These are phyloP conservation scores for Starmerella tilneyi DNA, from an alignment of 805 yeast species.

Conservation along the genomic window DNA sequence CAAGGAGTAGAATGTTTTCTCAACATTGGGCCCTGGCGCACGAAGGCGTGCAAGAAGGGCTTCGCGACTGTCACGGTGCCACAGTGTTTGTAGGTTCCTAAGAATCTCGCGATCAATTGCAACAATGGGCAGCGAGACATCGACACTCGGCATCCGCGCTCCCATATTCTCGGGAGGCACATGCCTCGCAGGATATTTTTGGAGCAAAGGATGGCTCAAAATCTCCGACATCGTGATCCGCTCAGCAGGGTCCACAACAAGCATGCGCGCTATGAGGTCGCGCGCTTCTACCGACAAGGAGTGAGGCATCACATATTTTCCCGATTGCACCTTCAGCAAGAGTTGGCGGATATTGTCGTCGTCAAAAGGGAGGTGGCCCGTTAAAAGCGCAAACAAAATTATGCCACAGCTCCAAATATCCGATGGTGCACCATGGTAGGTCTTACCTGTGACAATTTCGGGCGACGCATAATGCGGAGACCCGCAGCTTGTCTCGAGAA, in stretches of 20 bases:
- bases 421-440: slow-evolving; percentile 91
- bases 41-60: slow-evolving; percentile 45
- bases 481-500: slow-evolving; percentile 92
- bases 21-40: slow-evolving; percentile 53
- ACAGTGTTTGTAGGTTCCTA: slow-evolving; percentile 63
- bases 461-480: slow-evolving; percentile 99
- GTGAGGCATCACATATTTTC: slow-evolving; percentile 72
- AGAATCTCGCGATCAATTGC: slow-evolving; percentile 65
- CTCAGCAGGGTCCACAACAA: slow-evolving; percentile 67
- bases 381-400: slow-evolving; percentile 80
- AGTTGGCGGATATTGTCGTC: slow-evolving; percentile 87
- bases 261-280: slow-evolving; percentile 71
- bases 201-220: slow-evolving; percentile 67
- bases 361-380: slow-evolving; percentile 94
- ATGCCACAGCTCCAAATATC: slow-evolving; percentile 99
- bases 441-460: slow-evolving; percentile 89
- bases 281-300: slow-evolving; percentile 74
- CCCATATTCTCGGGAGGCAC: slow-evolving; percentile 21
- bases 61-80: slow-evolving; percentile 62
- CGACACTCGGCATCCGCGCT: slow-evolving; percentile 11
- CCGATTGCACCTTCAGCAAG: slow-evolving; percentile 81
- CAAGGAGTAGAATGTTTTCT: slow-evolving; percentile 70
- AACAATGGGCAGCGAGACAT: slow-evolving; percentile 33
- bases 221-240: slow-evolving; percentile 74
- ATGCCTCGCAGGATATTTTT: slow-evolving; percentile 43